Percentiles rank a stretch among this genome's conserved stretches.
phyloP scores from a whole-genome alignment of 1,139 yeast species.

The Candida sp. region DNA sequence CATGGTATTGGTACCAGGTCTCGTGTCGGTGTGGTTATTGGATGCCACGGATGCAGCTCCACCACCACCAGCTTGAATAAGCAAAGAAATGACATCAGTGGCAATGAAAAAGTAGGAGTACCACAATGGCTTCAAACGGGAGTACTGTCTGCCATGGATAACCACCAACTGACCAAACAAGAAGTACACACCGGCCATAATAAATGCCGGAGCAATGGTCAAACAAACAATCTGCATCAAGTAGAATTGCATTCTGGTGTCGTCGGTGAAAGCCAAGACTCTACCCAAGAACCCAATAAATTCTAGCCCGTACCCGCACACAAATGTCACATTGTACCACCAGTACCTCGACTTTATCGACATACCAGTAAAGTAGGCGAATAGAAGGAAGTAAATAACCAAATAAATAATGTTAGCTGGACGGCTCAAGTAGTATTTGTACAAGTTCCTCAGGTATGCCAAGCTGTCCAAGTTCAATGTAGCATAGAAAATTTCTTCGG shows the following conservation, averaged over 20 bases:
- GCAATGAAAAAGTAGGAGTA: slow-evolving; percentile 73
- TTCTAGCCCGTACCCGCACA: slow-evolving; percentile 66
- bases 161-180: slow-evolving; percentile 75
- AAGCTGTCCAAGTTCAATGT: slow-evolving; percentile 28
- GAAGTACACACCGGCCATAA: slow-evolving; percentile 88
- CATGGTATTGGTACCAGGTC: slow-evolving; percentile 74
- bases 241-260: slow-evolving; percentile 48
- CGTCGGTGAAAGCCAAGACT: slow-evolving; percentile 40
- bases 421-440: slow-evolving; percentile 30
- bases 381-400: slow-evolving; percentile 22
- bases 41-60: slow-evolving; percentile 73
- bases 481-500: slow-evolving; percentile 35
- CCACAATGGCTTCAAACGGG: slow-evolving; percentile 72
- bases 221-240: slow-evolving; percentile 71
- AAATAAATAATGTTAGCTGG: slow-evolving; percentile 30
- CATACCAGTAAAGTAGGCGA: slow-evolving; percentile 27
- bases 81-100: slow-evolving; percentile 69
- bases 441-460: slow-evolving; percentile 26
- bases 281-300: slow-evolving; percentile 76
- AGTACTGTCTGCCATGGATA: slow-evolving; percentile 65
- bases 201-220: slow-evolving; percentile 86
- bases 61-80: slow-evolving; percentile 84
- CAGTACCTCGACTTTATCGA: slow-evolving; percentile 54
- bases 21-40: slow-evolving; percentile 34
- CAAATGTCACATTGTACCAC: slow-evolving; percentile 74